Base-by-base conservation (phyloP, 768 basidiomycete species). In the Boletellus ananas region DNA sequence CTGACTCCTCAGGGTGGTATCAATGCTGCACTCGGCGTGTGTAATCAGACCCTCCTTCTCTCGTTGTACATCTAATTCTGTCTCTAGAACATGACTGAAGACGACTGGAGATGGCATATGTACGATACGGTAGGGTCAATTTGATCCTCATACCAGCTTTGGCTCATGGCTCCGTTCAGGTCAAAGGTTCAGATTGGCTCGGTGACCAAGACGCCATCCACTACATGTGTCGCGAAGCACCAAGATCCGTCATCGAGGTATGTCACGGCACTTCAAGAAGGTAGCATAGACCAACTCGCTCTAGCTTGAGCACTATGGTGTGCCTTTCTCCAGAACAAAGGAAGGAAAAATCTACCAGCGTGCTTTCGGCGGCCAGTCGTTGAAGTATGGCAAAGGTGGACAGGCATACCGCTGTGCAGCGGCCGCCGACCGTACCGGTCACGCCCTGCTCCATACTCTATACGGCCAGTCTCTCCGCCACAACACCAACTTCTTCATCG, bases 61-160 rank as follows among this genome's bases (percentile, higher is more conserved):
- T 52, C 2, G 55, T 59, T 45, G 18, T 55, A 40, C 11, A 35
- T 18, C 50, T 47, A 33, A 41, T 27, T 18, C 18, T 33, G 13
- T 39, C 27, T 44, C 31, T 65, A 92, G 85, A 96, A 97, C 74
- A 94, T 98, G 94, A 96, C 94, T 4, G 96, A 99, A 73, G 96
- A 98, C 64, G 94, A 98, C 68, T 98, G 94, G 94, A 76, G 94
- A 72, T 96, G 94, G 94, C 94, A 96, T 67, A 96, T 95, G 93
- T 95, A 93, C 64, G 91, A 92, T 66, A 93, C 90, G 45, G 91
- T 91, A 67, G 61, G 87, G 70, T 50, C 6, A 42, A 33, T 18
- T 39, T 31, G 11, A 41, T 48, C 39, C 38, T 37, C 35, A 29
- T 20, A n/a, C 27, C 34, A 35, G 31, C 10, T 27, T 56, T 57